Base-by-base conservation (phyloP, 768 basidiomycete species). In the Pleurotus tuoliensis region DNA sequence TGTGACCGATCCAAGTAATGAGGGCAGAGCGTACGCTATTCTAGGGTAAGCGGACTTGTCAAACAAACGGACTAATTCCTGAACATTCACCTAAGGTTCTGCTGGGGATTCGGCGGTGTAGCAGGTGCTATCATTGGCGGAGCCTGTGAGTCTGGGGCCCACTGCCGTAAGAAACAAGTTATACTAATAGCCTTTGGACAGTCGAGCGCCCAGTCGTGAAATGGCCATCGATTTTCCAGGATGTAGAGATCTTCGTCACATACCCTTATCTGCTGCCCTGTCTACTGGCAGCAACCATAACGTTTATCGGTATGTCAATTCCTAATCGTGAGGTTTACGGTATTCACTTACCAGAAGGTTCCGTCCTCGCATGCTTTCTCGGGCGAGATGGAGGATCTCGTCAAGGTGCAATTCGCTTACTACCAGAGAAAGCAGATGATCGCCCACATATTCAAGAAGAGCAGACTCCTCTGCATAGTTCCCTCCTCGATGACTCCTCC, bases 101-200 rank as follows among this genome's bases (percentile, higher is more conserved):
- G 87, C 62, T 97, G 96, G 97, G 95, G 94, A 58, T 82, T 98
- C 61, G 97, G 96, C 59, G 97, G 95, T 82, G 92, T 94, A 11
- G 82, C 87, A 46, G 93, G 93, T 44, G 89, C 90, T 46, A 88
- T 94, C 52, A 80, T 95, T 27, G 94, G 92, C 59, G 91, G 91
- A 63, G 74, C 84, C 62, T 87, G 92, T 92, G 61, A 69, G 90
- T 40, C 24, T 50, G 39, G n/a, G 30, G 47, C 7, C 9, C 12
- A 27, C 13, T 6, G 49, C 34, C 49, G n/a, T 53, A 8, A 53
- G n/a, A 44, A 4, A 16, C n/a, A n/a, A 9, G 6, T 16, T n/a
- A 50, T 27, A 18, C 30, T 30, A 46, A 16, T n/a, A 30, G 53
- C 34, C 37, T 61, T 59, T 55, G 27, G 11, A 34, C 63, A 93